phyloP scores from a whole-genome alignment of 306 rosid genomes.

The Medicago arabica region DNA sequence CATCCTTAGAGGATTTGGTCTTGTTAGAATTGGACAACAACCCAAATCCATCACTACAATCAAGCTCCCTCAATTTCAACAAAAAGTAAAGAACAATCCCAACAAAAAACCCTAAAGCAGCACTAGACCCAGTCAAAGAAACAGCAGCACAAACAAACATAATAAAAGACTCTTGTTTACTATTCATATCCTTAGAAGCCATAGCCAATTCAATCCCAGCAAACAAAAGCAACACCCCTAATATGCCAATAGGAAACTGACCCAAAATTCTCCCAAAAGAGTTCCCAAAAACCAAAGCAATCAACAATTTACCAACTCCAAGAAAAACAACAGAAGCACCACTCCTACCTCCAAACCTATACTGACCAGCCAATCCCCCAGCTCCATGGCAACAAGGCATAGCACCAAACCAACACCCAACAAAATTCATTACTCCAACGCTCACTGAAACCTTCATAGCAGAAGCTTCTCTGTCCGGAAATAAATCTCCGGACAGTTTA shows the following conservation, averaged over 20 bases:
- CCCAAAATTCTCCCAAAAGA: constrained; percentile 63
- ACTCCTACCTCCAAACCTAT: constrained; percentile 82
- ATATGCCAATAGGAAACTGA: constrained; percentile 64
- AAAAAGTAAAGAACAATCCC: constrained; percentile 67
- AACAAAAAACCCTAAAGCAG: constrained; percentile 77
- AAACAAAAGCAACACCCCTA: constrained; percentile 75
- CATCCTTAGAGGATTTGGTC: constrained; percentile 44
- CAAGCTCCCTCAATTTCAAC: constrained; percentile 65
- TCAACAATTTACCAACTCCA: constrained; percentile 62
- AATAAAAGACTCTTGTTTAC: constrained; percentile 70
- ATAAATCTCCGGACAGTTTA: constrained; percentile 75
- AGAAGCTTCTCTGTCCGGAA: constrained; percentile 76
- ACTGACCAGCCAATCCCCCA: constrained; percentile 87
- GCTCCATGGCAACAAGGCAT: constrained; percentile 94
- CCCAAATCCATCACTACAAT: constrained; percentile 44
- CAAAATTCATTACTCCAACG: constrained; percentile 75
- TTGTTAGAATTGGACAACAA: constrained; percentile 1
- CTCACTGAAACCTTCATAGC: constrained; percentile 70
- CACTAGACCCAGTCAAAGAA: constrained; percentile 75
- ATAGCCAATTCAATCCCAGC: constrained; percentile 79
- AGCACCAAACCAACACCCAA: constrained; percentile 93
- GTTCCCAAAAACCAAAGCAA: constrained; percentile 73
- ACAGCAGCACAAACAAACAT: constrained; percentile 86
- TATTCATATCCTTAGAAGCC: constrained; percentile 73
- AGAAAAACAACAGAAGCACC: constrained; percentile 76